Base-by-base conservation (phyloP, 78 protist genomes). In the Ministeria vibrans region DNA sequence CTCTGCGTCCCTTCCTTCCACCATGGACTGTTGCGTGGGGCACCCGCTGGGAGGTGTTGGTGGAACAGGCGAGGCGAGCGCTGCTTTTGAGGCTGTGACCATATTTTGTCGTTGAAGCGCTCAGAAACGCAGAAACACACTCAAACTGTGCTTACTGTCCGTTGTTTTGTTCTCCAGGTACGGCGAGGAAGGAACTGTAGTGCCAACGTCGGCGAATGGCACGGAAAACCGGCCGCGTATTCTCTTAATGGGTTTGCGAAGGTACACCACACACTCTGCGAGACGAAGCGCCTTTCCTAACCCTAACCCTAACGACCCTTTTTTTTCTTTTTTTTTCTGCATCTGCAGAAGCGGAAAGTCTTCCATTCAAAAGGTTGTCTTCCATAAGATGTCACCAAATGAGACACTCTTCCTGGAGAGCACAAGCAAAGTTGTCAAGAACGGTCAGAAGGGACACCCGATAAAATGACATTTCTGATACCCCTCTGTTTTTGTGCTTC, bases 371-470 rank as follows among this genome's bases (percentile, higher is more conserved):
- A 86, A 91, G 62, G 96, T 96, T 2, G 99, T 96, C 42, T 95
- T 93, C 71, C 96, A 94, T 85, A 93, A 94, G 82, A 89, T 94
- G 93, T 80, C 92, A 13, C 99, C 99, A 43, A 94, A 94, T 70
- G 99, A 96, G 75, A 94, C 99, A 34, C 86, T 90, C 62, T 91
- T 89, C 81, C 88, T 96, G 53, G 96, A 96, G 66, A 75, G 80
- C 55, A 95, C 92, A 1, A 76, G 66, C 59, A 83, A 90, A 41
- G 75, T 94, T 25, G 87, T 92, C 46, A 88, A 82, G 79, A 79
- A 51, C 61, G 91, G 70, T 71, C 30, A 45, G 70, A 22, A 38
- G 13, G 34, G 13, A 36, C 38, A 28, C 4, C 5, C 13, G 53
- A 30, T 15, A 43, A 13, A 3, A n/a, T 46, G 75, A 13, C 15